Conservation (phyloP, 2,329 filamentous ascomycete genomes). For the Hypocrella siamensis region DNA sequence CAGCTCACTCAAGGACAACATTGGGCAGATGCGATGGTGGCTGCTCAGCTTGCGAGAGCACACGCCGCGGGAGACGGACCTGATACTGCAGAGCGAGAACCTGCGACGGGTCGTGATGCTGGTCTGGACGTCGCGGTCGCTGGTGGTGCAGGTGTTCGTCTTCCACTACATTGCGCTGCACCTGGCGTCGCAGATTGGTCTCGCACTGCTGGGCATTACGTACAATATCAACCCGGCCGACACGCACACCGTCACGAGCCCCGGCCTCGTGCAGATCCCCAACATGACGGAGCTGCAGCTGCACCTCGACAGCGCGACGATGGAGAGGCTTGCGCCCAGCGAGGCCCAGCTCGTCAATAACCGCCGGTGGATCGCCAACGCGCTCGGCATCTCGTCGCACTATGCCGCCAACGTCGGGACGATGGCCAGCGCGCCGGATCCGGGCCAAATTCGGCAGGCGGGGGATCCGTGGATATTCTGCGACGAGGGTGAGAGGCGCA, state of each 20-base stretch:
- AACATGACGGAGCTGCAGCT: too few relatives aligned
- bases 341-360: too few relatives aligned
- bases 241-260: conserved; percentile 12
- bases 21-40: conserved; percentile 27
- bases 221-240: conserved; percentile 24
- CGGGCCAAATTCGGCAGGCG: too few relatives aligned
- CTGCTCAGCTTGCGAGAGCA: conserved; percentile 20
- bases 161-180: neutral
- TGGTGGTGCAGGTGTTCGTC: conserved; percentile 13
- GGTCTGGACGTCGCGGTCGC: conserved; percentile 17
- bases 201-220: conserved; percentile 11
- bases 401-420: too few relatives aligned
- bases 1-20: conserved; percentile 24
- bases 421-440: too few relatives aligned
- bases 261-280: conserved; percentile 18
- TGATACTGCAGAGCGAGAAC: conserved; percentile 8
- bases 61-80: conserved; percentile 17
- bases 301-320: too few relatives aligned
- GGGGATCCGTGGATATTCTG: too few relatives aligned
- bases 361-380: too few relatives aligned
- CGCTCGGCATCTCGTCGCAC: too few relatives aligned
- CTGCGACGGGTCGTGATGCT: conserved; percentile 7
- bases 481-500: too few relatives aligned
- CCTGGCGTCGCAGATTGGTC: neutral
- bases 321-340: too few relatives aligned